Evolutionary conservation across 129 eudicot genomes (phyloP), one percentile per base, ranked within the genome.

Genomic region (Kitagawia praeruptora): DNA sequence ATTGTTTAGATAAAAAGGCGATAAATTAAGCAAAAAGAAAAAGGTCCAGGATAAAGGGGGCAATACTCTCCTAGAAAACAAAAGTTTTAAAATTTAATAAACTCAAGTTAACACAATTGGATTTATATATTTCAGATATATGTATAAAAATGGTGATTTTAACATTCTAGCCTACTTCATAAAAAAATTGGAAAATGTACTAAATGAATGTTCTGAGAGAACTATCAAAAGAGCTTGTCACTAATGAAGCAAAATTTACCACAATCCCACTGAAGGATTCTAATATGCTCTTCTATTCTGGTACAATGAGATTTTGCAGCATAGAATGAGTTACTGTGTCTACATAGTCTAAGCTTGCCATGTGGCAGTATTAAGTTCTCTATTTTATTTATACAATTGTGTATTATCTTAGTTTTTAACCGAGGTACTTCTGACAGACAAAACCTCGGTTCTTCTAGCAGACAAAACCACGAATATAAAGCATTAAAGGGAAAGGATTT

Each of bases 401-500:
- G 25, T 48, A 19, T 76, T 2, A 76, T 13, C 8, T 37, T 76
- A 15, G 39, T 53, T 2, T 16, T 47, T 34, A 75, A 6, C n/a
- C 12, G 19, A n/a, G 47, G 12, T 16, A n/a, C 37, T 51, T 28
- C 5, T 16, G 1, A 51, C 12, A 11, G 6, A 45, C n/a, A 51
- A 51, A 51, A 51, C 61, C 61, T 51, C 61, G 4, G n/a, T 51
- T 19, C 63, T 51, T 51, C 58, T 19, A 53, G 21, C 39, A 41
- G 8, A 34, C 16, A 54, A 74, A 56, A 46, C 46, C 28, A 47
- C 11, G n/a, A 12, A 15, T 6, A 8, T 44, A 48, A 40, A 80
- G 1, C 27, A 77, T 39, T 71, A 31, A 5, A 21, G 47, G 70
- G n/a, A 72, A 27, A 69, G 81, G 54, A 79, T 51, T 34, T 77